Conservation (phyloP, 2,329 filamentous ascomycete genomes). For the Aureobasidium pullulans region DNA sequence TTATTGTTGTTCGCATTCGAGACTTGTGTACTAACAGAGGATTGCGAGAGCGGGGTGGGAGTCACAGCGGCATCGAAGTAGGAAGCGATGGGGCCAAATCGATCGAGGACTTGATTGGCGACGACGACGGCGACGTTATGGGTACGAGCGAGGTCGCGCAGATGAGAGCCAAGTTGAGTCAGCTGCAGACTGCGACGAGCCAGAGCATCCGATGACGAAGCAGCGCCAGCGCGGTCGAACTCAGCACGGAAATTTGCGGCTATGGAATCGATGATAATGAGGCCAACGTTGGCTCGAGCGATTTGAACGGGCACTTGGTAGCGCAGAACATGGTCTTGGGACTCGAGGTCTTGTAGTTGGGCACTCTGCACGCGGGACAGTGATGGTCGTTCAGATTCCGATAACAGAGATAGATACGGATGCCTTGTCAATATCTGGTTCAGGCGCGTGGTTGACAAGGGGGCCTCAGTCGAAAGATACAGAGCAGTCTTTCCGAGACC, state of each 20-base stretch:
- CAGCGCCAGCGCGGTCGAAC: conserved; percentile 51
- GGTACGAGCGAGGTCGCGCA: conserved; percentile 67
- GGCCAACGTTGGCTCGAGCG: conserved; percentile 64
- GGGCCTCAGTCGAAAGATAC: conserved; percentile 89
- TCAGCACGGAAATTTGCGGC: conserved; percentile 94
- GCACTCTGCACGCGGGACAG: conserved; percentile 73
- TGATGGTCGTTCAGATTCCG: conserved; percentile 47
- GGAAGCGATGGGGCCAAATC: conserved; percentile 48
- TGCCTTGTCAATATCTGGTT: conserved; percentile 67
- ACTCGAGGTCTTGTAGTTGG: conserved; percentile 80
- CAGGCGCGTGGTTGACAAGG: conserved; percentile 74
- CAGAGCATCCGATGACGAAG: conserved; percentile 38
- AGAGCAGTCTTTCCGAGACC: conserved; percentile 69
- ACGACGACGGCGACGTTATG: conserved; percentile 79
- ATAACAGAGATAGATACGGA: conserved; percentile 47
- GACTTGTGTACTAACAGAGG: background rate
- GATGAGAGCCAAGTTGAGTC: conserved; percentile 63
- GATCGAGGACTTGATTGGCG: conserved; percentile 91
- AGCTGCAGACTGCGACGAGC: conserved; percentile 71
- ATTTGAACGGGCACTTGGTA: conserved; percentile 89
- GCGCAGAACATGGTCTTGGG: conserved; percentile 87
- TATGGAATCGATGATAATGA: conserved; percentile 83
- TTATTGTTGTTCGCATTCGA: background rate
- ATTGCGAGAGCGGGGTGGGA: background rate
- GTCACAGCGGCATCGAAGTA: conserved; percentile 1